Percentiles rank a stretch among this genome's conserved stretches.
Conservation (phyloP, 2,329 filamentous ascomycete species). For the Elsinoe australis region DNA sequence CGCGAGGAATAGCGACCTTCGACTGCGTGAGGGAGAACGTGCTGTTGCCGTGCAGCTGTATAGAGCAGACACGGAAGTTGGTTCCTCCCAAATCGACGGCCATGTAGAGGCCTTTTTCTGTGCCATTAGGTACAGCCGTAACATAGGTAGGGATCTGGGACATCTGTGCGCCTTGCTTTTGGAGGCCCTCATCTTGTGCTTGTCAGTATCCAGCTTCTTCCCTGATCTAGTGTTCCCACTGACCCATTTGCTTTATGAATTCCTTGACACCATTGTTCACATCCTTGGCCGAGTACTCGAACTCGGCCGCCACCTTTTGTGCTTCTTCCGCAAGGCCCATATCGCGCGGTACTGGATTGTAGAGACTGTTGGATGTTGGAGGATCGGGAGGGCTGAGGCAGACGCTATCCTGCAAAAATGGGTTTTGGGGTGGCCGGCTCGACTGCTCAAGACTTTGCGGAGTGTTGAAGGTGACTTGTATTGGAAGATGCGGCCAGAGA, state of each 20-base stretch:
- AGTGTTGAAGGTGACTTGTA: slow-evolving; percentile 18
- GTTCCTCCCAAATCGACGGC: slow-evolving; percentile 97
- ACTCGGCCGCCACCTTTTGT: slow-evolving; percentile 71
- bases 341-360: slow-evolving; percentile 30
- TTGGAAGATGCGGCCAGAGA: slow-evolving; percentile 20
- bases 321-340: slow-evolving; percentile 60
- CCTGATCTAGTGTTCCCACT: slow-evolving; percentile 31
- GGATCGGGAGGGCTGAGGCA: slow-evolving; percentile 27
- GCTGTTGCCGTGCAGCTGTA: slow-evolving; percentile 85
- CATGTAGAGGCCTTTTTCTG: slow-evolving; percentile 95
- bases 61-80: slow-evolving; percentile 96
- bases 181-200: slow-evolving; percentile 67
- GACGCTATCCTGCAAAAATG: slow-evolving; percentile 31
- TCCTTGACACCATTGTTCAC: slow-evolving; percentile 75
- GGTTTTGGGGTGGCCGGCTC: slow-evolving; percentile 24
- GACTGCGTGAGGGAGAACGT: slow-evolving; percentile 90
- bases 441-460: background rate
- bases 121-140: slow-evolving; percentile 90
- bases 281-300: slow-evolving; percentile 72
- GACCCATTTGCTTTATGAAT: slow-evolving; percentile 79
- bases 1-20: slow-evolving; percentile 82
- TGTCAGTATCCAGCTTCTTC: slow-evolving; percentile 13
- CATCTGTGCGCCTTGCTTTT: slow-evolving; percentile 69
- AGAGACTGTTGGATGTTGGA: slow-evolving; percentile 19
- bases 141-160: slow-evolving; percentile 98